These are phyloP conservation scores for Suillus americanus DNA, from an alignment of 768 basidiomycete genomes.

Conservation along the genomic window DNA sequence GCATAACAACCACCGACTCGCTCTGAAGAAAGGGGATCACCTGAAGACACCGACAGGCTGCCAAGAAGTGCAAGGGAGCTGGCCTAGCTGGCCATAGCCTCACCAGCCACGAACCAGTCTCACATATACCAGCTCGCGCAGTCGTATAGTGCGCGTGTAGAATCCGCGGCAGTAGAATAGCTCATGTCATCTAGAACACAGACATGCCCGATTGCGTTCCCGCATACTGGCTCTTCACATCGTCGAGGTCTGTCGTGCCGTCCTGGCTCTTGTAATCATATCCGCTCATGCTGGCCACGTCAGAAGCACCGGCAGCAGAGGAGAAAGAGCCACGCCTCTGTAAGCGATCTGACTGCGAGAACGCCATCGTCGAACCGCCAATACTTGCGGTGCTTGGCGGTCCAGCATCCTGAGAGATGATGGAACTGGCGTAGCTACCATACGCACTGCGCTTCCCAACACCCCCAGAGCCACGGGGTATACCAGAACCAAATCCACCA, in stretches of 20 bases:
- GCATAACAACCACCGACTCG: background rate
- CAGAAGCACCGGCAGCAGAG: conserved; percentile 71
- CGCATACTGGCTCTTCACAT: conserved; percentile 87
- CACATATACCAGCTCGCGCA: background rate
- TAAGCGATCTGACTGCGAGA: conserved; percentile 89
- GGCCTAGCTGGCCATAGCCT: background rate
- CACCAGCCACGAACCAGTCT: background rate
- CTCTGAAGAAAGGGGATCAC: conserved; percentile 3
- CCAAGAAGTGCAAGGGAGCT: conserved; percentile 13
- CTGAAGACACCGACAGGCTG: conserved; percentile 6
- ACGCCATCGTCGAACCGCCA: conserved; percentile 64
- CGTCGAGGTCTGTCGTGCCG: conserved; percentile 74
- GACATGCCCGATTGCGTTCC: conserved; percentile 85
- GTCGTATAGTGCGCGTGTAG: background rate
- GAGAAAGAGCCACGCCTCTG: conserved; percentile 76
- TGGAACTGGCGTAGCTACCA: conserved; percentile 82
- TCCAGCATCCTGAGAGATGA: conserved; percentile 88
- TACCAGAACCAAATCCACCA: conserved; percentile 68
- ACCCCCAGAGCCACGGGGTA: conserved; percentile 56
- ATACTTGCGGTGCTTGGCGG: conserved; percentile 61
- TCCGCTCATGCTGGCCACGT: conserved; percentile 75
- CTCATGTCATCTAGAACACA: conserved; percentile 56
- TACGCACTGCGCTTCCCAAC: conserved; percentile 77
- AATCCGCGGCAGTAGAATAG: background rate
- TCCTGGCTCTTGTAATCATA: conserved; percentile 91